Evolutionary conservation across 2,329 filamentous ascomycete genomes (phyloP).

Genomic region (Tolypocladium album): DNA sequence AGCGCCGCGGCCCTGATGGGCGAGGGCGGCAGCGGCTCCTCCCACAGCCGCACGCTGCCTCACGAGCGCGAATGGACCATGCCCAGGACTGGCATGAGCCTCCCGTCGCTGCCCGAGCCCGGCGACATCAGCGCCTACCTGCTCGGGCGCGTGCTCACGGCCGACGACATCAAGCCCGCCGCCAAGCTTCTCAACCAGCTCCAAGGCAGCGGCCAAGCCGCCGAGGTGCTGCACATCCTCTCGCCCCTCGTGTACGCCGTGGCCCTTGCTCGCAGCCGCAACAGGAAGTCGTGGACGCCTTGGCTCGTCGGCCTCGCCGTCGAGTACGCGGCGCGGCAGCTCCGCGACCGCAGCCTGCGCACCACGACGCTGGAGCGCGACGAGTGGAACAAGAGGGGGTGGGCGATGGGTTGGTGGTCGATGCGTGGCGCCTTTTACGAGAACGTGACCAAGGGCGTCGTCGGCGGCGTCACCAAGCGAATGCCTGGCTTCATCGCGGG

Average conservation of each 20-base stretch:
- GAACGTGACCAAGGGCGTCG: slow-evolving; percentile 69
- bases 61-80: slow-evolving; percentile 66
- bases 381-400: slow-evolving; percentile 78
- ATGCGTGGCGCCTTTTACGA: slow-evolving; percentile 98
- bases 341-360: slow-evolving; percentile 62
- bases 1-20: slow-evolving; percentile 9
- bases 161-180: slow-evolving; percentile 93
- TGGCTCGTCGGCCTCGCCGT: slow-evolving; percentile 81
- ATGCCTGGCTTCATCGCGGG: slow-evolving; percentile 73
- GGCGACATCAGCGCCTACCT: slow-evolving; percentile 81
- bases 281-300: slow-evolving; percentile 78
- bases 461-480: slow-evolving; percentile 61
- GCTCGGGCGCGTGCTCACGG: slow-evolving; percentile 79
- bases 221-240: slow-evolving; percentile 86
- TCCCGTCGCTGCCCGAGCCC: slow-evolving; percentile 73
- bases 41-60: slow-evolving; percentile 13
- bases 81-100: slow-evolving; percentile 81
- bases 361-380: slow-evolving; percentile 84
- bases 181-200: slow-evolving; percentile 75
- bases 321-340: slow-evolving; percentile 81
- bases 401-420: slow-evolving; percentile 88
- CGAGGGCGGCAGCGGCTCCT: background rate
- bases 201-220: slow-evolving; percentile 61
- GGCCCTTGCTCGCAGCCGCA: slow-evolving; percentile 60
- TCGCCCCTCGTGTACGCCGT: slow-evolving; percentile 80